Percentiles rank a stretch among this genome's conserved stretches.
These are phyloP conservation scores for Parastagonospora avenae DNA, from an alignment of 2,329 filamentous ascomycete species.

Conservation along the genomic window DNA sequence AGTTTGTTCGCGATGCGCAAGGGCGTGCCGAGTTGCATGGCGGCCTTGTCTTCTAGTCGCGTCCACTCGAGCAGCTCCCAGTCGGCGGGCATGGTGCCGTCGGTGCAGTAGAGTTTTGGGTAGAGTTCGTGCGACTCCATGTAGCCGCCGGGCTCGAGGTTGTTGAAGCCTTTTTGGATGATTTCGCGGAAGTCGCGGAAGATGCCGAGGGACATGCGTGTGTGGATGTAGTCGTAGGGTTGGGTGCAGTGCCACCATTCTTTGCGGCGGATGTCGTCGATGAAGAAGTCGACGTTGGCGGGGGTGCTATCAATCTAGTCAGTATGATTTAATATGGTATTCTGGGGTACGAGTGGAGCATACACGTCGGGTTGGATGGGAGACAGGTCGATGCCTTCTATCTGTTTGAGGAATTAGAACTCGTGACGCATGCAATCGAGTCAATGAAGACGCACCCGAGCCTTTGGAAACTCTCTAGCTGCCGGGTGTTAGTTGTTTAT, in stretches of 20 bases:
- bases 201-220: constrained; percentile 62
- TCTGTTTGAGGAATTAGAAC: constrained; percentile 22
- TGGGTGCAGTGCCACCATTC: constrained; percentile 60
- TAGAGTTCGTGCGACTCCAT: constrained; percentile 52
- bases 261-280: constrained; percentile 68
- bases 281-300: constrained; percentile 73
- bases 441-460: constrained; percentile 29
- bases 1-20: constrained; percentile 60
- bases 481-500: constrained; percentile 21
- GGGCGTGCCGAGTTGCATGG: constrained; percentile 52
- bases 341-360: background rate
- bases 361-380: constrained; percentile 48
- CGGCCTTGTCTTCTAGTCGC: constrained; percentile 49
- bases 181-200: constrained; percentile 63
- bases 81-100: constrained; percentile 57
- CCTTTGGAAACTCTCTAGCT: constrained; percentile 42
- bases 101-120: constrained; percentile 57
- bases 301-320: constrained; percentile 54
- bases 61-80: constrained; percentile 58
- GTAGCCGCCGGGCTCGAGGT: constrained; percentile 63
- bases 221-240: constrained; percentile 65
- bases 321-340: background rate
- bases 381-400: constrained; percentile 50
- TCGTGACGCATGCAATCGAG: background rate
- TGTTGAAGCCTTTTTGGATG: constrained; percentile 57